Evolutionary conservation across 768 basidiomycete species (phyloP).

Genomic region (Tephrocybe sp.): DNA sequence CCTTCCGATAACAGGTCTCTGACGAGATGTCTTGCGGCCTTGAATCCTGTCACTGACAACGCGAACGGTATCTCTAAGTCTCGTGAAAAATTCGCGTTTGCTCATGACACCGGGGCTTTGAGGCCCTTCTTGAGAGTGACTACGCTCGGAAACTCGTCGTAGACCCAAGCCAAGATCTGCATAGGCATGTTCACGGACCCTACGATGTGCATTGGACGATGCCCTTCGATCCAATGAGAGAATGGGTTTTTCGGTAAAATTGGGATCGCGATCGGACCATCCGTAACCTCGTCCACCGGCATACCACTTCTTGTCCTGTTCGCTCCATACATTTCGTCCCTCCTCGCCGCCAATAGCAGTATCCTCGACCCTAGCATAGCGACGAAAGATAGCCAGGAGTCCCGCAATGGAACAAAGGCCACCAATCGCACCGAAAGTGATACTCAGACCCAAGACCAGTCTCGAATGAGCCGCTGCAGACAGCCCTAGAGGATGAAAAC

Average conservation of each 20-base stretch:
- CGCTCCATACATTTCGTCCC: slow-evolving; percentile 56
- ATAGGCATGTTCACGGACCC: slow-evolving; percentile 22
- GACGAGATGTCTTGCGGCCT: slow-evolving; percentile 31
- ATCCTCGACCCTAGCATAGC: slow-evolving; percentile 59
- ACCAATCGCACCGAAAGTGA: slow-evolving; percentile 65
- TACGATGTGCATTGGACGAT: slow-evolving; percentile 15
- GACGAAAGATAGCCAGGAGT: slow-evolving; percentile 54
- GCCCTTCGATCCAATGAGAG: slow-evolving; percentile 15
- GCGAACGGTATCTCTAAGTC: slow-evolving; percentile 61
- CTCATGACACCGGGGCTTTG: slow-evolving; percentile 60
- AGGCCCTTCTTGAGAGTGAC: slow-evolving; percentile 30
- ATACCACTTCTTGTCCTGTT: slow-evolving; percentile 71
- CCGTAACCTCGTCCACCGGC: slow-evolving; percentile 38
- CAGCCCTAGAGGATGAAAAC: slow-evolving; percentile 32
- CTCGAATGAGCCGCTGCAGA: slow-evolving; percentile 44
- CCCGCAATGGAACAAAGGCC: slow-evolving; percentile 55
- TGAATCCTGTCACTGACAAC: slow-evolving; percentile 62
- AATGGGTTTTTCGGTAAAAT: slow-evolving; percentile 13
- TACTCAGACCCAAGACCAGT: slow-evolving; percentile 56
- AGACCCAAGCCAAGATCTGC: slow-evolving; percentile 47
- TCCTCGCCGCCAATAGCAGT: slow-evolving; percentile 61
- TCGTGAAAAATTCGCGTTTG: slow-evolving; percentile 69
- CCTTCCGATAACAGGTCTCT: slow-evolving; percentile 57
- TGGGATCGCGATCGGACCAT: slow-evolving; percentile 18
- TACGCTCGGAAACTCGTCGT: slow-evolving; percentile 48